Base-by-base conservation (phyloP, 352 stramenopile genomes). In the Phytophthora capsici region DNA sequence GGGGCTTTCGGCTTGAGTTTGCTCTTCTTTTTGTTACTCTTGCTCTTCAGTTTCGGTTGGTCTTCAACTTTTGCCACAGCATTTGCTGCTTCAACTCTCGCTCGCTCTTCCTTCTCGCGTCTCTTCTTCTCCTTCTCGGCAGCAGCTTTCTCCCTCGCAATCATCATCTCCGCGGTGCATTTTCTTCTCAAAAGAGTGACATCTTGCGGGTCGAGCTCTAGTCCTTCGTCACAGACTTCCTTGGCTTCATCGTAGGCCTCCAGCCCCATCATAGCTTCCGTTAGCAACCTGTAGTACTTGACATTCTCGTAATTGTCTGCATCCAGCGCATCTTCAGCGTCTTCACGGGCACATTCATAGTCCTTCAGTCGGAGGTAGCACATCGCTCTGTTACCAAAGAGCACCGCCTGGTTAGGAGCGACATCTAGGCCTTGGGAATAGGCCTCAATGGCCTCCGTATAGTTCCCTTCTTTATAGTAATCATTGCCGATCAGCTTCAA, bases 261-360 rank as follows among this genome's bases (percentile, higher is more conserved):
- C 66, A 81, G 61, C 2, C 65, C 69, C 46, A 81, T 69, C 36
- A 79, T 44, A 0, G 65, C 67, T 44, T 79, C 69, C 0, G 71
- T 78, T 26, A 81, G 23, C 17, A 79, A 25, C 14, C 69, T 60
- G 37, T 80, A 84, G 36, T 76, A 68, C 66, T 78, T 78, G 50
- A 79, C 19, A 16, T 64, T 72, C 8, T 69, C 46, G 4, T 62
- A 55, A 30, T 66, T 60, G 14, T 80, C 65, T 1, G 65, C 41
- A 16, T 71, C 65, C 45, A 84, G 17, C 2, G 72, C 75, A 20
- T 84, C 66, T 32, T 72, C 53, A 0, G 76, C 76, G 46, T 82
- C 76, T 50, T 78, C 66, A 1, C 66, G 54, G 1, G 73, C 72
- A 7, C 56, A 48, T 6, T 69, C 63, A 41, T 67, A 82, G 40